Evolutionary conservation across 192 early-diverging fungal species (phyloP).

Genomic region (Gonapodya prolifera): DNA sequence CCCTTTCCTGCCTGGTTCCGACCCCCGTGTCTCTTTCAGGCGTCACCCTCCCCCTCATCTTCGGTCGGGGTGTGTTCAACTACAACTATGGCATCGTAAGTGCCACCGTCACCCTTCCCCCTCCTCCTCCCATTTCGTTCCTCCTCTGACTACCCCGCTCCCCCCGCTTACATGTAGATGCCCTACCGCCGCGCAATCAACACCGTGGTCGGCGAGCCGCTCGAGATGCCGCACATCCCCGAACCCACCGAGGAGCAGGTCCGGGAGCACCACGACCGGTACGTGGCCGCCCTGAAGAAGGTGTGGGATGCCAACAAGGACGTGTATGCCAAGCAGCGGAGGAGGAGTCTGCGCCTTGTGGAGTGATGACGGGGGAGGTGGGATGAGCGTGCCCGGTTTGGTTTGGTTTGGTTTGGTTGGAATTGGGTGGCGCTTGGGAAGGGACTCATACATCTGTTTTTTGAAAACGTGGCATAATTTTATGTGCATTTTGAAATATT

Average conservation of each 20-base stretch:
- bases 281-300: not conserved
- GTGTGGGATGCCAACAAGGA: conserved; percentile 3
- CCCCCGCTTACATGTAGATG: no score
- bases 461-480: no score
- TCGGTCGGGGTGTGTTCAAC: conserved; percentile 78
- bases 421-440: no score
- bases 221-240: not conserved
- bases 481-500: no score
- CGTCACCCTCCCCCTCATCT: conserved; percentile 63
- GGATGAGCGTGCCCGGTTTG: no score
- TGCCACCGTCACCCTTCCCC: not conserved
- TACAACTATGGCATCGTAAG: conserved; percentile 47
- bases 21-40: conserved; percentile 22
- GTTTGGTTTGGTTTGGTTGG: no score
- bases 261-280: not conserved
- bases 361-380: no score
- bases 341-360: not conserved
- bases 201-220: not conserved
- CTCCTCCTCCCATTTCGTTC: not conserved
- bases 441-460: no score
- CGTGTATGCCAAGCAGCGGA: not conserved
- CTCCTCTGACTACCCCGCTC: no score
- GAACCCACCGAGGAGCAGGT: conserved; percentile 1
- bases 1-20: not conserved
- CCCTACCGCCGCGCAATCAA: not conserved